These are phyloP conservation scores for Diplodia intermedia DNA, from an alignment of 2,329 filamentous ascomycete species.

Conservation along the genomic window DNA sequence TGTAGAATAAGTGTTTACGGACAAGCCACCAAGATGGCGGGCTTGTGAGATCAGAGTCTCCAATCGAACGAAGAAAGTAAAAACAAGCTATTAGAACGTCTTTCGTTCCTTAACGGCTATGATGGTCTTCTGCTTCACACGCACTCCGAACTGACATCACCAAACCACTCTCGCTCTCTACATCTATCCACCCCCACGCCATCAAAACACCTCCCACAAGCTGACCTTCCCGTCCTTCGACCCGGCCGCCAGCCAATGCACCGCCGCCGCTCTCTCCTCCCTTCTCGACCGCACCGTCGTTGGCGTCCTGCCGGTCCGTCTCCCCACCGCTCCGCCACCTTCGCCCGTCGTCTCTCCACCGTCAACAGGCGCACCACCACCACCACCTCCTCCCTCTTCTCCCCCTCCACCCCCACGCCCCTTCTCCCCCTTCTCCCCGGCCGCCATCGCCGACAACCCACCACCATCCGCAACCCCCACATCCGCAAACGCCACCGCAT, in stretches of 20 bases:
- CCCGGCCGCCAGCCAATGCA: slow-evolving; percentile 89
- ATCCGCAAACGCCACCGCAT: slow-evolving; percentile 75
- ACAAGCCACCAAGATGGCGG: neutral
- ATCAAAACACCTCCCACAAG: slow-evolving; percentile 86
- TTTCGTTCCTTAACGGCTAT: neutral
- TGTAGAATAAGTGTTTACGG: neutral
- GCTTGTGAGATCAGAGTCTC: neutral
- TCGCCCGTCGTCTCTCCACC: slow-evolving; percentile 33
- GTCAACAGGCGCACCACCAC: neutral
- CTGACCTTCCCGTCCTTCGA: slow-evolving; percentile 96
- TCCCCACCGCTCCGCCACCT: neutral
- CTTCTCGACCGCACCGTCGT: slow-evolving; percentile 46
- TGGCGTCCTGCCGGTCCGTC: neutral
- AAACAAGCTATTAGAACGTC: neutral
- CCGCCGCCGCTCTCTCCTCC: slow-evolving; percentile 65
- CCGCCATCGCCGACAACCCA: neutral
- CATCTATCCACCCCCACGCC: neutral
- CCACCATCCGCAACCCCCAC: slow-evolving; percentile 60
- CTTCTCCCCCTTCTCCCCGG: slow-evolving; percentile 15
- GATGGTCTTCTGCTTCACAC: neutral
- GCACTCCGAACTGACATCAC: neutral
- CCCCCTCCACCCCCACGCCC: neutral
- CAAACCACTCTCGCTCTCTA: neutral
- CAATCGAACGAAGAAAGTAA: neutral
- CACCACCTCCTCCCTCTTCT: neutral